These are phyloP conservation scores for Prunella vulgaris DNA, from an alignment of 257 asterid genomes.

Conservation along the genomic window DNA sequence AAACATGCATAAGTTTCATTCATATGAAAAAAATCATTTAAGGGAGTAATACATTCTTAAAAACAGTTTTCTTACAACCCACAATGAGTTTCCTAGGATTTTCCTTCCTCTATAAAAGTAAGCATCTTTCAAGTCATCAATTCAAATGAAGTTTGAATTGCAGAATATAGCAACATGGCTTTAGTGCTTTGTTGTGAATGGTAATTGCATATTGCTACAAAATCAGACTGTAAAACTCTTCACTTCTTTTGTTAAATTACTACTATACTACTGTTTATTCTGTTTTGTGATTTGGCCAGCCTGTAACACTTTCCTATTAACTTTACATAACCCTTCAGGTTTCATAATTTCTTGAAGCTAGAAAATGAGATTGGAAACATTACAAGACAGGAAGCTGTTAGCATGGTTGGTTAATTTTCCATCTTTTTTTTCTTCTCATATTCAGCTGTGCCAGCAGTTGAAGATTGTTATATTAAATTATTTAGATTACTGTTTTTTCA, in stretches of 20 bases:
- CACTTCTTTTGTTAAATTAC: constrained; percentile 4
- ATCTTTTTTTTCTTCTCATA: constrained; percentile 7
- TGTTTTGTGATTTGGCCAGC: not conserved
- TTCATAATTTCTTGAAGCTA: constrained; percentile 88
- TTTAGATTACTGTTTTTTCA: not conserved
- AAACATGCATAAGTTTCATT: not conserved
- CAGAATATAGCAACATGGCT: not conserved
- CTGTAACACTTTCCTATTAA: constrained; percentile 9
- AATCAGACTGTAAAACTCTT: not conserved
- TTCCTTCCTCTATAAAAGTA: not conserved
- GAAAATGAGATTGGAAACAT: constrained; percentile 96
- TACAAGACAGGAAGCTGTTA: constrained; percentile 96
- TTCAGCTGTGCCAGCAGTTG: constrained; percentile 9
- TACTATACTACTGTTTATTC: not conserved
- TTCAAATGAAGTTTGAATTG: not conserved
- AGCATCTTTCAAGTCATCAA: not conserved
- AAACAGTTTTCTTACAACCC: not conserved
- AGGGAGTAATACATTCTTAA: not conserved
- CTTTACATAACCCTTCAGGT: constrained; percentile 48
- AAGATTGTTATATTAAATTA: not conserved
- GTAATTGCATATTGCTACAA: not conserved
- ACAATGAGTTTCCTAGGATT: not conserved
- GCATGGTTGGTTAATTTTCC: constrained; percentile 70
- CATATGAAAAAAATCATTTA: not conserved
- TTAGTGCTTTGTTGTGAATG: not conserved